A percentile compares a stretch with the other conserved stretches of the same genome.
Conservation (phyloP, 2,329 filamentous ascomycete species). For the Trichoderma citrinoviride region DNA sequence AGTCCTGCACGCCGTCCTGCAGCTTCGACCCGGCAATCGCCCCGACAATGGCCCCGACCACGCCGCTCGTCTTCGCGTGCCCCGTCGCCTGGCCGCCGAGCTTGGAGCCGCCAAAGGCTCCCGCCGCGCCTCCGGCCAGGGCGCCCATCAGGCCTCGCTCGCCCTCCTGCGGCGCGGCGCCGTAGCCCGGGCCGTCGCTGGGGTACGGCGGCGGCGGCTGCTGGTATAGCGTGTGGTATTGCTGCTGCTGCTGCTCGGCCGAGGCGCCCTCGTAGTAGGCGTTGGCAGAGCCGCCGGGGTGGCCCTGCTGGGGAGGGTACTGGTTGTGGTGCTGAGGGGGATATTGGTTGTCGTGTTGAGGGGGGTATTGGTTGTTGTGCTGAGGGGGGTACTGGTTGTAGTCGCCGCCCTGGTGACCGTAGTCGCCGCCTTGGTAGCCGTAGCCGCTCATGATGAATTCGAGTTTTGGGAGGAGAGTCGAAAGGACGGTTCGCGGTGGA, state of each 20-base stretch:
- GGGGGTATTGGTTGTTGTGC: background rate
- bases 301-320: background rate
- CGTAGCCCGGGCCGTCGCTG: slow-evolving; percentile 11
- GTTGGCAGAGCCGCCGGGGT: slow-evolving; percentile 2
- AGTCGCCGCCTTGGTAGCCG: background rate
- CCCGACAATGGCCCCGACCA: slow-evolving; percentile 42
- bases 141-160: slow-evolving; percentile 44
- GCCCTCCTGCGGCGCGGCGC: slow-evolving; percentile 33
- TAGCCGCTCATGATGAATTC: slow-evolving; percentile 21
- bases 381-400: background rate
- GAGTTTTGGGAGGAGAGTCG: background rate
- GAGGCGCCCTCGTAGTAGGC: slow-evolving; percentile 16
- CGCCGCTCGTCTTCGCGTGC: slow-evolving; percentile 34
- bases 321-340: background rate
- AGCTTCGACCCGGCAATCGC: slow-evolving; percentile 44
- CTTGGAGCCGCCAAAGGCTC: slow-evolving; percentile 42
- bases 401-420: background rate
- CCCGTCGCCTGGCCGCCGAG: slow-evolving; percentile 33
- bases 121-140: slow-evolving; percentile 41
- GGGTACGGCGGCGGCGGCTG: slow-evolving; percentile 14
- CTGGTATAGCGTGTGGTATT: slow-evolving; percentile 5
- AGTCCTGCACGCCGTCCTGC: slow-evolving; percentile 41
- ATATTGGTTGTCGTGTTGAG: background rate
- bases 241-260: slow-evolving; percentile 9
- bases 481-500: background rate